These are phyloP conservation scores for Chenopodium suecicum DNA, from an alignment of 148 eudicot species.

Conservation along the genomic window DNA sequence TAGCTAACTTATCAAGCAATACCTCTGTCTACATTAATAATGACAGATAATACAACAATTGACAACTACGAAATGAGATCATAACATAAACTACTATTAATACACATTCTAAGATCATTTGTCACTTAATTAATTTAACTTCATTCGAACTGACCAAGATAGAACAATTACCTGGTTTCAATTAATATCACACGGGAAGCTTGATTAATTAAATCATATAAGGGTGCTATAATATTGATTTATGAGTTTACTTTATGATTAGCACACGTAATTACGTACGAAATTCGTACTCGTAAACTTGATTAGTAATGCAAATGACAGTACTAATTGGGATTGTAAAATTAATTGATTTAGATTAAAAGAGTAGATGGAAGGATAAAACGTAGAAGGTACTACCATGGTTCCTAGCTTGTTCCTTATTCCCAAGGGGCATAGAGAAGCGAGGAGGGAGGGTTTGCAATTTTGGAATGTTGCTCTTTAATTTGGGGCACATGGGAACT, in stretches of 20 bases:
- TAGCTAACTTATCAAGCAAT: constrained; percentile 34
- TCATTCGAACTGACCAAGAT: constrained; percentile 10
- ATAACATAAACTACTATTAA: neutral
- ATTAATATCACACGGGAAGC: constrained; percentile 29
- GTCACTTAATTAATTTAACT: constrained; percentile 16
- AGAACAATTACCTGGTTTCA: constrained; percentile 1
- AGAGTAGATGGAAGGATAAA: neutral
- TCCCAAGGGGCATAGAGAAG: constrained; percentile 22
- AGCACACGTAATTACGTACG: constrained; percentile 23
- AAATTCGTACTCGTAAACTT: constrained; percentile 7
- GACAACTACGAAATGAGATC: constrained; percentile 25
- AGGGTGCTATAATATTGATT: neutral
- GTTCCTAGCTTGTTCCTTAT: constrained; percentile 32
- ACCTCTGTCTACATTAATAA: constrained; percentile 25
- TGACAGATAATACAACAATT: constrained; percentile 26
- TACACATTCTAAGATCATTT: constrained; percentile 1
- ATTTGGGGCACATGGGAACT: constrained; percentile 55
- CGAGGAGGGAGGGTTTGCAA: constrained; percentile 2
- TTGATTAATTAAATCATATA: constrained; percentile 11
- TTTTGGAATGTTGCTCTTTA: constrained; percentile 53
- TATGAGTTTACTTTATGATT: constrained; percentile 6
- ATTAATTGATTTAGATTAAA: neutral
- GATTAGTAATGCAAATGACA: neutral
- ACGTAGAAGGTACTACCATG: constrained; percentile 25
- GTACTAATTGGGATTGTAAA: constrained; percentile 27